These are phyloP conservation scores for Quercus variabilis DNA, from an alignment of 306 rosid genomes.

Conservation along the genomic window DNA sequence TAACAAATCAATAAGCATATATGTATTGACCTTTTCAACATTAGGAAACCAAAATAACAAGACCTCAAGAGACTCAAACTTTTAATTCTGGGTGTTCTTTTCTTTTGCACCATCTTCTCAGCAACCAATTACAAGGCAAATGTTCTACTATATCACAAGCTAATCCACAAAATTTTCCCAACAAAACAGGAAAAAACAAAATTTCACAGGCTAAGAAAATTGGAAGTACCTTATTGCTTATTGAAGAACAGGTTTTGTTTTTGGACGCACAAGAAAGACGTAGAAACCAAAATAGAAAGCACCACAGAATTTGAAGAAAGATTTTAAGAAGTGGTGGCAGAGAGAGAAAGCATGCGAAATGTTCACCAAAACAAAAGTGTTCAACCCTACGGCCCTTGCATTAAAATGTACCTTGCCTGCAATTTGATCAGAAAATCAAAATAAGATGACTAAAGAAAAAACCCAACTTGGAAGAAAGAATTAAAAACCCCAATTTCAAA, in stretches of 20 bases:
- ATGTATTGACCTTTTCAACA: too few relatives aligned
- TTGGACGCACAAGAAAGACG: constrained; percentile 7
- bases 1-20: too few relatives aligned
- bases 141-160: constrained; percentile 3
- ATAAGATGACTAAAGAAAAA: too few relatives aligned
- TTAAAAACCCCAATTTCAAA: too few relatives aligned
- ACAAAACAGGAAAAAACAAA: not conserved
- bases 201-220: not conserved
- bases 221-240: constrained; percentile 39
- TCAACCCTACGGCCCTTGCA: too few relatives aligned
- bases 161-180: not conserved
- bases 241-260: not conserved
- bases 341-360: constrained; percentile 29
- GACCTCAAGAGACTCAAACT: too few relatives aligned
- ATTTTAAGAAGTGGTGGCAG: constrained; percentile 14
- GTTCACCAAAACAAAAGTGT: constrained; percentile 6
- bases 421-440: too few relatives aligned
- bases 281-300: constrained; percentile 18
- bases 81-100: not conserved
- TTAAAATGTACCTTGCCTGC: too few relatives aligned
- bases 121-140: not conserved
- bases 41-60: too few relatives aligned
- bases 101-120: not conserved
- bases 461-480: too few relatives aligned
- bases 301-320: constrained; percentile 4